Evolutionary conservation across 805 yeast genomes (phyloP), one percentile per base, ranked within the genome.

Genomic region (Candida dendrica): DNA sequence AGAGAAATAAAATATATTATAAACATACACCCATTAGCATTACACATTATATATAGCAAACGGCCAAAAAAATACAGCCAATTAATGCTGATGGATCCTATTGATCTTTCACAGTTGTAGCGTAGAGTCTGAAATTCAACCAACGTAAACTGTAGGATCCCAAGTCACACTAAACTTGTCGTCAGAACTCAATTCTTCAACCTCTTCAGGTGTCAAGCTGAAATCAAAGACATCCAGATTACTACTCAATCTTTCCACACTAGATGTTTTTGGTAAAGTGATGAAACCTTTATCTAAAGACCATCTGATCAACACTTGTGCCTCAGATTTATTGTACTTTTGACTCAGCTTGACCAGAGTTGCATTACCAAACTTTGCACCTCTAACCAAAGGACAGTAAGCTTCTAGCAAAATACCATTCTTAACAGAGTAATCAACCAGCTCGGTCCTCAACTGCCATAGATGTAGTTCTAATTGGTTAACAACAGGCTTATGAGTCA

Each of bases 391-490:
- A 7, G 96, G 96, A 7, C 93, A 79, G 63, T 75, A 89, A 1
- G 95, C 90, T 58, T 84, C 87, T 10, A 82, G 75, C 6, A 68
- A 63, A 34, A 89, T 74, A 36, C 69, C 77, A 43, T 80, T 61
- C 14, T 68, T 55, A 27, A 69, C 66, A 56, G 84, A 79, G 61
- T 65, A 83, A 41, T 78, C 73, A 18, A 83, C 77, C 43, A 87
- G 67, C 40, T 80, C 79, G 41, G 69, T 63, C 51, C 84, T 69
- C 64, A 82, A 85, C 53, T 82, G 68, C 90, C 93, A 85, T 10
- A 95, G 95, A 45, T 87, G 85, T 40, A 86, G 71, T 60, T 86
- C 95, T 51, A 86, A 74, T 60, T 86, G 95, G 57, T 86, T 80
- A 37, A 83, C 79, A 2, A 79, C 85, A 0, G 95, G 88, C 47